A percentile compares a stretch with the other conserved stretches of the same genome.
Evolutionary conservation across 441 rosid species (phyloP).

Genomic region (Macaranga tanarius): DNA sequence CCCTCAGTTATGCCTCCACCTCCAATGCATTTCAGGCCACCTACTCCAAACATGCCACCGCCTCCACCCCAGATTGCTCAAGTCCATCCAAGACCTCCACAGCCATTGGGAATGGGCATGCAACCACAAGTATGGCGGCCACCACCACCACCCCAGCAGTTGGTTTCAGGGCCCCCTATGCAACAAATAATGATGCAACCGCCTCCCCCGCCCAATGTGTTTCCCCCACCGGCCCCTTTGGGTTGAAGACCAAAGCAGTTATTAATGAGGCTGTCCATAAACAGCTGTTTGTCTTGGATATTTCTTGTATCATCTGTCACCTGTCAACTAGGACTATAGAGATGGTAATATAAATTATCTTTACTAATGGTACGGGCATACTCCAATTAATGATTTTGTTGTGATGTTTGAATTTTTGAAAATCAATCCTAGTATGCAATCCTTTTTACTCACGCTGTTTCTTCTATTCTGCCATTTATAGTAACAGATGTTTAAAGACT

Average conservation of each 20-base stretch:
- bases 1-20: constrained; percentile 53
- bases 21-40: constrained; percentile 62
- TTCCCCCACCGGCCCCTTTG: constrained; percentile 33
- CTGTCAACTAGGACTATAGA: not conserved
- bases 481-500: too few relatives aligned
- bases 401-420: not conserved
- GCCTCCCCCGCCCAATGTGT: constrained; percentile 44
- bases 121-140: constrained; percentile 62
- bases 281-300: not conserved
- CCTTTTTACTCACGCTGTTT: too few relatives aligned
- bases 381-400: not conserved
- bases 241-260: constrained; percentile 28
- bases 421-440: not conserved
- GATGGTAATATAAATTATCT: not conserved
- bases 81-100: constrained; percentile 50
- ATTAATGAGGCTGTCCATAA: too few relatives aligned
- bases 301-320: constrained; percentile 2
- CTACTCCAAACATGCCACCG: constrained; percentile 61
- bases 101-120: constrained; percentile 57
- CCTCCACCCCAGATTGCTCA: constrained; percentile 55
- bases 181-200: constrained; percentile 64
- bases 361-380: not conserved
- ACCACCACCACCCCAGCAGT: constrained; percentile 62
- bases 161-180: constrained; percentile 55
- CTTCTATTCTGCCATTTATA: too few relatives aligned